Conservation (phyloP, 2,329 filamentous ascomycete species). For the Sporothrix curviconia region DNA sequence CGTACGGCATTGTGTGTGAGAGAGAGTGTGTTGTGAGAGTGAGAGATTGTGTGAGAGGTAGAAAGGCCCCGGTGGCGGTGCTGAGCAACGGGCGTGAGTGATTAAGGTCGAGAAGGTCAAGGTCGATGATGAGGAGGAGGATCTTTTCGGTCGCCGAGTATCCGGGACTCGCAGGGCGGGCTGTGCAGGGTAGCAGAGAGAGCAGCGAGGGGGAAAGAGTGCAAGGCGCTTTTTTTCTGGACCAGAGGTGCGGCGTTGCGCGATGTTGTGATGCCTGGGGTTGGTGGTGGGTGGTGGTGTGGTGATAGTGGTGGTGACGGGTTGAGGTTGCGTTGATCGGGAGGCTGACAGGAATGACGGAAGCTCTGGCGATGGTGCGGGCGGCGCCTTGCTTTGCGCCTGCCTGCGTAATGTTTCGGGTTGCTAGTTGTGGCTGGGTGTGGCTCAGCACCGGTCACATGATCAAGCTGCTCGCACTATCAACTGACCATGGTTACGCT, state of each 20-base stretch:
- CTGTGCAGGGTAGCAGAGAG: no score
- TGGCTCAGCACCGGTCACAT: no score
- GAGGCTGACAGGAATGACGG: constrained; percentile 8
- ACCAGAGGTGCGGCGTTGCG: no score
- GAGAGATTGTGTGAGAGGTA: no score
- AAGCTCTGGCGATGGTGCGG: background rate
- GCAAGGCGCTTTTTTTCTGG: background rate
- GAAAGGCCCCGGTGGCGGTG: background rate
- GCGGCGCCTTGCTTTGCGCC: constrained; percentile 1
- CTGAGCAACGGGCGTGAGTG: background rate
- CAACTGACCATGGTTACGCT: no score
- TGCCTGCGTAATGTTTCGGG: background rate
- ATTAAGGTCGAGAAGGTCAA: no score
- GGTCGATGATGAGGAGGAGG: no score
- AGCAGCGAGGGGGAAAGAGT: no score
- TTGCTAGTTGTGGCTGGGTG: background rate
- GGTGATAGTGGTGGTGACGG: background rate
- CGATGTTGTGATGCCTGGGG: no score
- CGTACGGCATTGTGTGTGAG: constrained; percentile 21
- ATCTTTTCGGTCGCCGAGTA: no score
- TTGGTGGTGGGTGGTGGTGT: background rate
- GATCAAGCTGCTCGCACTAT: no score
- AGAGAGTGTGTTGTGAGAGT: background rate
- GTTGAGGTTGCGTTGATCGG: background rate
- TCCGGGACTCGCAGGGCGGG: no score